Conservation (phyloP, 1,284 basidiomycete species). For the Schizopora paradoxa region DNA sequence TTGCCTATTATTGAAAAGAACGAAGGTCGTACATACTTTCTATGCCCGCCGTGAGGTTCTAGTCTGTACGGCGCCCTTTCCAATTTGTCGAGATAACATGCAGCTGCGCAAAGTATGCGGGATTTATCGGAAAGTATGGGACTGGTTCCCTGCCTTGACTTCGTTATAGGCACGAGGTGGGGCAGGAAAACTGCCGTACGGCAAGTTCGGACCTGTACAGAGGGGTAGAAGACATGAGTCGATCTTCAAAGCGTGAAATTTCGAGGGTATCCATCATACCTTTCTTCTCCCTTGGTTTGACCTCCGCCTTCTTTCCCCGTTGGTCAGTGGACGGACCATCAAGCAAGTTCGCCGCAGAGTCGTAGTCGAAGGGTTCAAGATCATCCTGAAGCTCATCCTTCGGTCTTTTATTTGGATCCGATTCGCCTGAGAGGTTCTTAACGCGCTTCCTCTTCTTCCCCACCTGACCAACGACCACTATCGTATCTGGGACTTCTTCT, state of each 20-base stretch:
- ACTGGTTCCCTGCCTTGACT: conserved; percentile 64
- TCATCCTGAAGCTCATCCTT: conserved; percentile 19
- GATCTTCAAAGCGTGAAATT: conserved; percentile 8
- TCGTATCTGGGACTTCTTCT: conserved; percentile 48
- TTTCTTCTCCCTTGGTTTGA: conserved; percentile 44
- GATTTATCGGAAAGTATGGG: conserved; percentile 67
- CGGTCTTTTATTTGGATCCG: conserved; percentile 15
- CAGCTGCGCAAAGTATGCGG: no score
- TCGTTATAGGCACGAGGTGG: conserved; percentile 65
- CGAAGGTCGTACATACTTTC: no score
- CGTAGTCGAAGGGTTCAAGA: conserved; percentile 69
- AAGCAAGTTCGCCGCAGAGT: conserved; percentile 67
- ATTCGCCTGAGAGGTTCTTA: conserved; percentile 24
- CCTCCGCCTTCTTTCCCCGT: conserved; percentile 37
- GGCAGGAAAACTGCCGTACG: conserved; percentile 59
- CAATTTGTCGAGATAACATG: no score
- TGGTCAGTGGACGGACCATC: conserved; percentile 46
- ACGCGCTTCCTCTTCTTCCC: conserved; percentile 54
- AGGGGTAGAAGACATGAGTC: not conserved
- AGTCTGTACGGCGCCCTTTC: no score
- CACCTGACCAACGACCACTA: conserved; percentile 65
- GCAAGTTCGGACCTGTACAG: conserved; percentile 31
- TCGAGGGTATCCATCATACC: conserved; percentile 32
- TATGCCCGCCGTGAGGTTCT: no score
- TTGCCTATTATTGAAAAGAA: no score